Evolutionary conservation across 106 monocot species (phyloP).

Genomic region (Phalaenopsis equestris): DNA sequence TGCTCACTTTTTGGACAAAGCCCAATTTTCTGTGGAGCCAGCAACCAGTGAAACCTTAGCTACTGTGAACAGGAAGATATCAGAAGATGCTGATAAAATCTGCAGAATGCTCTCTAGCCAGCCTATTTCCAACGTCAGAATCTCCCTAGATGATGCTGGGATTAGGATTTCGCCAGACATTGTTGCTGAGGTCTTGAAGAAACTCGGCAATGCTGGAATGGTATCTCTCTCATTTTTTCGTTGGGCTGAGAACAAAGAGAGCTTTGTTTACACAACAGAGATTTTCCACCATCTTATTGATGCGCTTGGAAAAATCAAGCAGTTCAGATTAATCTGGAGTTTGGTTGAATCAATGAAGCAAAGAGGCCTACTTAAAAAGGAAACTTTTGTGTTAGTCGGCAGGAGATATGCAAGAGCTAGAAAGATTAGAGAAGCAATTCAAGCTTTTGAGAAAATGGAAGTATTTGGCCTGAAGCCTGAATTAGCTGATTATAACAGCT

Average conservation of each 20-base stretch:
- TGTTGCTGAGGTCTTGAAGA: slow-evolving; percentile 55
- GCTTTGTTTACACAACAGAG: slow-evolving; percentile 41
- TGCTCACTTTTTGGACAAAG: neutral
- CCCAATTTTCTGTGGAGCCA: slow-evolving; percentile 31
- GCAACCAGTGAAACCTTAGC: neutral
- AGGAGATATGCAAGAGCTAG: slow-evolving; percentile 72
- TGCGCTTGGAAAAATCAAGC: slow-evolving; percentile 91
- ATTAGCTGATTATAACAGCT: slow-evolving; percentile 54
- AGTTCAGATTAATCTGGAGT: slow-evolving; percentile 71
- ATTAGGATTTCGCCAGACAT: slow-evolving; percentile 35
- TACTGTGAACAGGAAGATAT: slow-evolving; percentile 3
- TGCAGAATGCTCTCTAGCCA: slow-evolving; percentile 39
- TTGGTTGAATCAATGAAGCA: slow-evolving; percentile 62
- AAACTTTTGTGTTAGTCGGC: slow-evolving; percentile 55
- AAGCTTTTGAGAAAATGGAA: slow-evolving; percentile 66
- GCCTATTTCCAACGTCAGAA: slow-evolving; percentile 13
- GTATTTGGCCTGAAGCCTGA: slow-evolving; percentile 43
- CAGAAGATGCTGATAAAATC: slow-evolving; percentile 49
- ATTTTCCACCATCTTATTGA: slow-evolving; percentile 71
- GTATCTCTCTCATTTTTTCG: slow-evolving; percentile 59
- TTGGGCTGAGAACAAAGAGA: slow-evolving; percentile 62
- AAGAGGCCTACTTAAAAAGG: slow-evolving; percentile 36
- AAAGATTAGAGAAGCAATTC: slow-evolving; percentile 59
- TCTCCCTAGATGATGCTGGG: slow-evolving; percentile 31
- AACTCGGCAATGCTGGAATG: slow-evolving; percentile 65